Evolutionary conservation across 2,329 filamentous ascomycete genomes (phyloP).

Genomic region (Colletotrichum lini): DNA sequence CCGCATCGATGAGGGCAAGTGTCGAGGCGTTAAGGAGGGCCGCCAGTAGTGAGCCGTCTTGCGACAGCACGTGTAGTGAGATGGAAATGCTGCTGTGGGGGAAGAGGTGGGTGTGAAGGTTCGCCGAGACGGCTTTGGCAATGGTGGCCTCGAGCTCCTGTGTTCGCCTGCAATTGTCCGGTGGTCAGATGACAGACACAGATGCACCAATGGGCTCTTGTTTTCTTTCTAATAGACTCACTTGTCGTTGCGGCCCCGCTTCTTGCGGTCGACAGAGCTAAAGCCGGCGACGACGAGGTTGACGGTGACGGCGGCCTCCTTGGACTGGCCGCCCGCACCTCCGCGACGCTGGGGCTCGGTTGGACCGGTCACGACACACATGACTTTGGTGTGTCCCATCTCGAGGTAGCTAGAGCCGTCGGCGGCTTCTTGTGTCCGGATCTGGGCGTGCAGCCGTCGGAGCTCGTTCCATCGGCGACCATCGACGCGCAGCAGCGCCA

Average conservation of each 20-base stretch:
- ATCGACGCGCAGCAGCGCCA: constrained; percentile 86
- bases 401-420: constrained; percentile 95
- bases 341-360: constrained; percentile 70
- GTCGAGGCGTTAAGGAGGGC: constrained; percentile 93
- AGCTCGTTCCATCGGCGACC: constrained; percentile 97
- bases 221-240: constrained; percentile 55
- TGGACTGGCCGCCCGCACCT: constrained; percentile 49
- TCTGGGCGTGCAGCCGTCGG: constrained; percentile 87
- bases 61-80: constrained; percentile 87
- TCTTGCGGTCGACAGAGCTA: constrained; percentile 87
- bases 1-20: constrained; percentile 92
- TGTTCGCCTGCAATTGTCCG: constrained; percentile 71
- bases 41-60: constrained; percentile 91
- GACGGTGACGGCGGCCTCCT: constrained; percentile 80
- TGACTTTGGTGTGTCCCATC: constrained; percentile 97
- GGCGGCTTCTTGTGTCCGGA: constrained; percentile 91
- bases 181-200: constrained; percentile 4
- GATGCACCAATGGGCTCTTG: background rate
- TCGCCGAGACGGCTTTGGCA: constrained; percentile 80
- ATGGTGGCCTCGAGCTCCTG: constrained; percentile 87
- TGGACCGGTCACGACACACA: constrained; percentile 92
- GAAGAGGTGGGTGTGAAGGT: constrained; percentile 89
- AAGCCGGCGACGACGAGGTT: constrained; percentile 91
- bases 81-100: constrained; percentile 89
- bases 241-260: constrained; percentile 83